phyloP scores from a whole-genome alignment of 2,329 filamentous ascomycete genomes.

The Aureobasidium melanogenum region DNA sequence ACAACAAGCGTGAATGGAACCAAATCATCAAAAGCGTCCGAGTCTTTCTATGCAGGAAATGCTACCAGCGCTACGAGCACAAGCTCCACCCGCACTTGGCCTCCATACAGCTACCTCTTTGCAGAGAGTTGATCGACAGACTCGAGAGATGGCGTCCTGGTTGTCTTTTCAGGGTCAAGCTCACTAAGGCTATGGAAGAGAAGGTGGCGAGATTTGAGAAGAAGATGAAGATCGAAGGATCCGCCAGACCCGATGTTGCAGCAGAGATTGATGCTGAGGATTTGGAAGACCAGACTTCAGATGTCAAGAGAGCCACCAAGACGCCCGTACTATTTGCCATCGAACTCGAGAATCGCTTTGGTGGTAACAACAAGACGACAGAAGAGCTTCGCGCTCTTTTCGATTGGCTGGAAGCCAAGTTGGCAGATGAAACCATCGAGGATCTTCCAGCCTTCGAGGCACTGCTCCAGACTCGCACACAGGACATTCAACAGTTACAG shows the following conservation, averaged over 20 bases:
- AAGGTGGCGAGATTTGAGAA: background rate
- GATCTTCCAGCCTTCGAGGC: background rate
- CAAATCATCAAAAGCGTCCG: background rate
- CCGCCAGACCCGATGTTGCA: background rate
- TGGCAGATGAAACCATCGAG: background rate
- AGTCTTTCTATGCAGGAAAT: background rate
- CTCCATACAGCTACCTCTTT: background rate
- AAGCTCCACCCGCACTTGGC: background rate
- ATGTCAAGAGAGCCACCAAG: background rate
- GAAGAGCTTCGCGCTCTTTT: background rate
- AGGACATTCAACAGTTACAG: background rate
- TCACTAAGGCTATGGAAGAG: background rate
- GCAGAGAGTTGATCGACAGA: background rate
- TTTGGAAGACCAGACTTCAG: background rate
- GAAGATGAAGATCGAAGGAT: background rate
- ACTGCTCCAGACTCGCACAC: background rate
- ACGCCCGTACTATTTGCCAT: background rate
- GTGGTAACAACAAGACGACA: background rate
- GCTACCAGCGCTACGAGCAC: background rate
- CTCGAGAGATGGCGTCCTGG: background rate
- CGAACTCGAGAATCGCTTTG: background rate
- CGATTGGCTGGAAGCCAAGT: background rate
- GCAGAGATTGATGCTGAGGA: background rate
- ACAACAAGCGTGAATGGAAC: constrained; percentile 9
- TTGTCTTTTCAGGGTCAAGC: background rate